phyloP scores from a whole-genome alignment of 768 basidiomycete genomes.

The Hysterangium stoloniferum region DNA sequence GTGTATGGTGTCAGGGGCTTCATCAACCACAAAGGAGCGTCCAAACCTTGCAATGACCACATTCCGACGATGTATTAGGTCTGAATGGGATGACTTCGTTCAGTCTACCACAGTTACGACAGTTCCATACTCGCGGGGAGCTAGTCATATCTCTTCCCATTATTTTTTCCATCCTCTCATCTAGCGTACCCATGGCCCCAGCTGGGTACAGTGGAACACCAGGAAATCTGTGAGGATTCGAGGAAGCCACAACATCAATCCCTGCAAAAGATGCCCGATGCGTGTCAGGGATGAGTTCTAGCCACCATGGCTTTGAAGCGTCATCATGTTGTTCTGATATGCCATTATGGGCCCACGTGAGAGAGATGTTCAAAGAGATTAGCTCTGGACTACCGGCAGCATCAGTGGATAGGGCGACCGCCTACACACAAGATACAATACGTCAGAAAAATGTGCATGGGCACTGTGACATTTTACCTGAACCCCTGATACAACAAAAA shows the following conservation, averaged over 20 bases:
- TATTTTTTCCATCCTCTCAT: neutral
- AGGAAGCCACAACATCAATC: neutral
- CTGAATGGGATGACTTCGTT: constrained; percentile 3
- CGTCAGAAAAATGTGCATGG: neutral
- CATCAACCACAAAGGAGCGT: neutral
- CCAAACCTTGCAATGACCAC: neutral
- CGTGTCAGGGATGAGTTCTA: neutral
- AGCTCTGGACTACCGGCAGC: neutral
- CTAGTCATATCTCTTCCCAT: neutral
- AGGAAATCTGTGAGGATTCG: neutral
- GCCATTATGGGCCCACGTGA: constrained; percentile 2
- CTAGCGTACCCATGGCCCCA: neutral
- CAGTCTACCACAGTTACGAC: constrained; percentile 1
- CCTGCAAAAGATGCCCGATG: neutral
- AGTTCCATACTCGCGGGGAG: constrained; percentile 1
- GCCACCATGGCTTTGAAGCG: constrained; percentile 2
- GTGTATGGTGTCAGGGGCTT: neutral
- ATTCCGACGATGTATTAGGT: neutral
- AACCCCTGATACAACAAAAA: neutral
- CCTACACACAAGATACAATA: neutral
- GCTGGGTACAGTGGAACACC: neutral
- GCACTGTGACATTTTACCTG: neutral
- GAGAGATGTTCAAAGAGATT: neutral
- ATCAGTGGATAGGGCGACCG: neutral
- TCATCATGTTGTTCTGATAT: neutral